phyloP scores from a whole-genome alignment of 805 yeast genomes.

The Diddensiella caesifluorescens region DNA sequence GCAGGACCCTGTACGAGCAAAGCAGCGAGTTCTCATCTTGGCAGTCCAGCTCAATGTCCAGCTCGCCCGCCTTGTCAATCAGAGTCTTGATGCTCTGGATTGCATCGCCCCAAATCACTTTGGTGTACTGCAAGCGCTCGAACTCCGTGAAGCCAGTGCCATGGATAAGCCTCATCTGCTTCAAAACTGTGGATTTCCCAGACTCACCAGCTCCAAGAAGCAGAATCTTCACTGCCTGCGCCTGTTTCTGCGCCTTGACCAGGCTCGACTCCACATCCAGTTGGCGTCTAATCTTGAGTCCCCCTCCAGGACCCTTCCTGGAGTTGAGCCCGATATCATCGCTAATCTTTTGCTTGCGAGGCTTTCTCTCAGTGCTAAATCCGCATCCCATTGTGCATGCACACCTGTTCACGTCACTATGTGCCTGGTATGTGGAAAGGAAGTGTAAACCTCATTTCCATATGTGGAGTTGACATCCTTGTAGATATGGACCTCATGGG shows the following conservation, averaged over 20 bases:
- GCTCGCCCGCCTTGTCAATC: slow-evolving; percentile 66
- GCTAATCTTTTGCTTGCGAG: background rate
- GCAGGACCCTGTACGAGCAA: slow-evolving; percentile 37
- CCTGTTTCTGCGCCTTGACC: slow-evolving; percentile 18
- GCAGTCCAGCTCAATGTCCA: slow-evolving; percentile 60
- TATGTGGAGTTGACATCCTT: too few relatives aligned
- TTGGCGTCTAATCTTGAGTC: background rate
- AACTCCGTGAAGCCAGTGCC: slow-evolving; percentile 76
- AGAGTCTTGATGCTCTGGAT: slow-evolving; percentile 76
- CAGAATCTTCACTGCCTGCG: slow-evolving; percentile 45
- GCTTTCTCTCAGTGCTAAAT: slow-evolving; percentile 19
- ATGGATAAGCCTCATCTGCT: slow-evolving; percentile 81
- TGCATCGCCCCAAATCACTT: slow-evolving; percentile 90
- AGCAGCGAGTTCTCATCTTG: slow-evolving; percentile 41
- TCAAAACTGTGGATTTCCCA: slow-evolving; percentile 88
- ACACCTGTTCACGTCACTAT: too few relatives aligned
- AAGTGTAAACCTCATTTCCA: too few relatives aligned
- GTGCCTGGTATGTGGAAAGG: too few relatives aligned
- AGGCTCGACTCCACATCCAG: slow-evolving; percentile 40
- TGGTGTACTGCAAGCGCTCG: slow-evolving; percentile 74
- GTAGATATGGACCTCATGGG: too few relatives aligned
- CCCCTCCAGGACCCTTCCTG: too few relatives aligned
- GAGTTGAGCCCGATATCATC: too few relatives aligned
- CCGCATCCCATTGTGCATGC: slow-evolving; percentile 23
- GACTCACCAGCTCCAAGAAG: slow-evolving; percentile 93